Conservation (phyloP, 306 rosid species). For the Quercus cerris region DNA sequence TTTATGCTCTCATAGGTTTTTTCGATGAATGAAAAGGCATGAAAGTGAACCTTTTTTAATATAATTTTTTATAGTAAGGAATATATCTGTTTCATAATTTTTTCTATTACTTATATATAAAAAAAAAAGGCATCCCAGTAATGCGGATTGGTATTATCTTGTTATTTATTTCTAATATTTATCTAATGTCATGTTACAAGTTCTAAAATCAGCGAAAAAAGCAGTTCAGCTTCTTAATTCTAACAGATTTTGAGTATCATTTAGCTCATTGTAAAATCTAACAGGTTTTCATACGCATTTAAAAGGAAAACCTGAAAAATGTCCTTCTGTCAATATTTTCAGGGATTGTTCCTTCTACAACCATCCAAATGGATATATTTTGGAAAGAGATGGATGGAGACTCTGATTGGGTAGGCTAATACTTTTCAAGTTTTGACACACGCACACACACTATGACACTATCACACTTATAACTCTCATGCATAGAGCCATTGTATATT, state of each 20-base stretch:
- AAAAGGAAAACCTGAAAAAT: conserved; percentile 11
- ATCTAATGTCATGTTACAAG: background rate
- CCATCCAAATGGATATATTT: conserved; percentile 80
- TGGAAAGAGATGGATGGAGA: conserved; percentile 95
- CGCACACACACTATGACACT: conserved; percentile 11
- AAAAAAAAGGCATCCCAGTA: background rate
- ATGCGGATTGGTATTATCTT: background rate
- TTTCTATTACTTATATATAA: too few species aligned
- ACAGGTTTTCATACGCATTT: conserved; percentile 5
- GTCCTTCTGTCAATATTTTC: conserved; percentile 35
- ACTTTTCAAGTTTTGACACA: conserved; percentile 41
- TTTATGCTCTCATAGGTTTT: background rate
- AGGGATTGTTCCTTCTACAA: conserved; percentile 71
- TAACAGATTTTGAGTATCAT: background rate
- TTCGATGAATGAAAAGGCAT: background rate
- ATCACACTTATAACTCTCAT: background rate
- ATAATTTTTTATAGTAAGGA: too few species aligned
- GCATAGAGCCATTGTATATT: background rate
- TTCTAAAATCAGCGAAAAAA: background rate
- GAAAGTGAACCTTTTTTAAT: too few species aligned
- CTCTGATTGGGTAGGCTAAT: conserved; percentile 91
- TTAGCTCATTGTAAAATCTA: background rate
- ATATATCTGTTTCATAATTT: too few species aligned
- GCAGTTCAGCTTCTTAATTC: background rate
- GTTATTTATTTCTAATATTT: background rate